Base-by-base conservation (phyloP, 164 flowering plant species). In the Saururus chinensis region DNA sequence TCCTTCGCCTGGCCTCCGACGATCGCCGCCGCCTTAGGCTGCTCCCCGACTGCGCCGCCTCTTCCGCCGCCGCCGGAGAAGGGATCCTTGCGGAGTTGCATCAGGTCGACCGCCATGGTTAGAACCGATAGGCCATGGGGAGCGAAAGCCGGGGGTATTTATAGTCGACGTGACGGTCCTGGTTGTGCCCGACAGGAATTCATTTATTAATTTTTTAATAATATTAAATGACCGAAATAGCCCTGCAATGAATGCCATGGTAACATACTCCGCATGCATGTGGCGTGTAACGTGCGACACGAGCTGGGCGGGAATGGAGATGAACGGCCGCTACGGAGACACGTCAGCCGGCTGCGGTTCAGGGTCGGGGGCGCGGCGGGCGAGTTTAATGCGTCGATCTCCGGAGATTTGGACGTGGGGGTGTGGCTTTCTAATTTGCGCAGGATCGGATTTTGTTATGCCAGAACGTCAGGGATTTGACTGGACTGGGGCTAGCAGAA, bases 11-110 rank as follows among this genome's bases (percentile, higher is more conserved):
- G 70, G 58, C 77, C 19, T 79, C 67, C 6, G 81, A 81, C 83
- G 81, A 77, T 1, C 81, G 83, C 40, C 83, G 66, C 72, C 75
- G 77, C 20, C 83, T 52, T 6, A 77, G 37, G 4, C 37, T 2
- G 37, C 83, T 25, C 83, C 83, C 59, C 83, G 65, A 42, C 69
- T 73, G 83, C 53, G 64, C 63, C 51, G 69, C 76, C 53, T 71
- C 71, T 4, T 45, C 59, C 24, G 67, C 60, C 37, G 21, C 42
- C 35, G 37, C 58, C 62, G 45, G 52, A 54, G 45, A 65, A 45
- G 24, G 57, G 57, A 14, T 57, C 60, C n/a, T 66, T 71, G 25
- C 73, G 67, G 19, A 70, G 68, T 41, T 57, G 72, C 6, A 76
- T 65, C n/a, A 66, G 57, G 42, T 79, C 79, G 23, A 77, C 70